Base-by-base conservation (phyloP, 352 stramenopile species). In the Globisporangium spiculum region DNA sequence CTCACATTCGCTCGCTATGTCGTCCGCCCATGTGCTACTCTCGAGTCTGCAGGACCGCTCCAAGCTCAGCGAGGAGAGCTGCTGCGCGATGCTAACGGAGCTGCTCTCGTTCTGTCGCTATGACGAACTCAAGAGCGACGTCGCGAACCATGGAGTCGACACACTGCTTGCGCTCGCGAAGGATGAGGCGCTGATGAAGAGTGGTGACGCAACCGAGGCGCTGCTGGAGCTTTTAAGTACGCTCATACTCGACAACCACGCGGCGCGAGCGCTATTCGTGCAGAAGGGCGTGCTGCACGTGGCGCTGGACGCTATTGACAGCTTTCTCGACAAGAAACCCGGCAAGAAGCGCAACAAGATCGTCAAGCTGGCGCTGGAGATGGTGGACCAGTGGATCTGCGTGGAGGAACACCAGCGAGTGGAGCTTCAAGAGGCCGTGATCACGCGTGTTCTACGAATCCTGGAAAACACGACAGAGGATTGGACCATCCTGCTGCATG, bases 191-290 rank as follows among this genome's bases (percentile, higher is more conserved):
- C 55, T 63, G 0, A 44, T 22, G 10, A 16, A 41, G 3, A 72
- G 79, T 46, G 54, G 68, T 44, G 73, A 81, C 52, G 64, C 74
- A 27, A 53, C 80, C 1, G 76, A 81, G n/a, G 60, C 76, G 59
- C 65, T 88, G 46, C 60, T 90, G 26, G 76, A 88, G 72, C 48
- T 90, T 22, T 57, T 90, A 0, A 63, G 67, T 36, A 38, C 75
- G 48, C 68, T 90, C 20, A 20, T 76, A 27, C 48, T 76, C 22
- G 75, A 80, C 26, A 75, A 74, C 9, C 32, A 66, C 3, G 44
- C 62, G 2, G 68, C 65, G 22, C 71, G 75, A 30, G 18, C 26
- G 2, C 46, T 64, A 0, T 61, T 76, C 1, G 64, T 67, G 10
- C 66, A 68, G 18, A 66, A 62, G 10, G 77, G 77, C 1, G 75